Base-by-base conservation (phyloP, 2,329 filamentous ascomycete species). In the Emergomyces pasteurianus region DNA sequence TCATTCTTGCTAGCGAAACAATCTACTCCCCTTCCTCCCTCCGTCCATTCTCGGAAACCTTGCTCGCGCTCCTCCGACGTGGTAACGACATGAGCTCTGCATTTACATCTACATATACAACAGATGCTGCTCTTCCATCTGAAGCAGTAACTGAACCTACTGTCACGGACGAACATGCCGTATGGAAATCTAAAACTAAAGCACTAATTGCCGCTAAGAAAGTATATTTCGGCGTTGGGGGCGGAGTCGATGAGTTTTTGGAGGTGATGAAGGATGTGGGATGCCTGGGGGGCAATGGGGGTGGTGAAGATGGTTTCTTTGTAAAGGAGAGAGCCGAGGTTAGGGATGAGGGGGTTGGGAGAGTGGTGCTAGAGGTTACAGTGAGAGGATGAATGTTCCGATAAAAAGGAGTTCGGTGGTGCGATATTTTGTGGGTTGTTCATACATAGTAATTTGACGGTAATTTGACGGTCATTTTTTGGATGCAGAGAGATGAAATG, bases 171-270 rank as follows among this genome's bases (percentile, higher is more conserved):
- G 18, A 34, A n/a, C 7, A n/a, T 53, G 3, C 28, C 5, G 2
- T 1, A 7, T 1, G 18, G 26, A 26, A n/a, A 31, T 58, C 23
- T 23, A 67, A 60, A 43, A 69, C 70, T 43, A 82, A 78, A 64
- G 81, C 82, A 1, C 73, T 86, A 61, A 75, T 87, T 5, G 84
- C 82, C 9, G 84, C 84, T 2, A 87, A 87, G 72, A 78, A 81
- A 64, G 80, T 86, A 47, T 87, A 87, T 71, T 87, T 87, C 67
- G 84, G 84, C 0, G 84, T 87, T 36, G 84, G 84, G 0, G 84
- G 84, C 1, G 84, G 83, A 36, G 81, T 86, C 10, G 82, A 86
- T 71, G 83, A 82, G 42, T 83, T 87, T 65, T 65, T 76, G 53
- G 64, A 66, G 21, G 70, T 72, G 18, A 43, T 76, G 54, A 62